Evolutionary conservation across 78 protist species (phyloP), one percentile per base, ranked within the genome.

Genomic region (Bigelowiella natans): DNA sequence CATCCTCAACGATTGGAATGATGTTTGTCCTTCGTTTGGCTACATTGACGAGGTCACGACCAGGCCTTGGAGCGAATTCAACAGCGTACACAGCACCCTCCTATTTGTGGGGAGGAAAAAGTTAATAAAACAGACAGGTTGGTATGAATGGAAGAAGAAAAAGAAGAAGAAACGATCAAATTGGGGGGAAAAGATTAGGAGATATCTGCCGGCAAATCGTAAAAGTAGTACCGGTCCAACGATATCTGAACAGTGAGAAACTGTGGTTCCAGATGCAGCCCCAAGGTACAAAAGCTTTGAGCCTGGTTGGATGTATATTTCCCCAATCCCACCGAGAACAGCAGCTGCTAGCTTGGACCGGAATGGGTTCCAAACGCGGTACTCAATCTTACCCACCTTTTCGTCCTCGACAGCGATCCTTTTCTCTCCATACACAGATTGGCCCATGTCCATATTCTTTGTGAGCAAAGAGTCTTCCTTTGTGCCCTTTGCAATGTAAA

Each of bases 281-380:
- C 99, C 99, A 30, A 99, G 94, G 92, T 99, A 99, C 3, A 99
- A 95, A 11, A 99, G 97, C 95, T 97, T 99, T 39, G 97, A 37
- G 82, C 99, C 99, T 37, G 99, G 99, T 39, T 39, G 36, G 63
- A 99, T 97, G 88, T 88, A 91, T 64, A 96, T 93, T 93, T 95
- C 90, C 40, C 94, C 98, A 26, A 99, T 95, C 89, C 99, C 99
- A 39, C 97, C 96, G 2, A 98, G 90, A 39, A 98, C 85, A 51
- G 99, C 99, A 1, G 99, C 98, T 83, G 97, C 99, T 31, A 99
- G 88, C 97, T 99, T 99, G n/a, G 99, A 97, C 38, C 99, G 93
- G 99, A 97, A 98, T 29, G 99, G 99, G 91, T 98, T 98, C 99
- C 99, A 99, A 31, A 98, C 96, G 64, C 99, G 96, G 97, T 99